Evolutionary conservation across 352 stramenopile genomes (phyloP).

Genomic region (Hyaloperonospora brassicae): DNA sequence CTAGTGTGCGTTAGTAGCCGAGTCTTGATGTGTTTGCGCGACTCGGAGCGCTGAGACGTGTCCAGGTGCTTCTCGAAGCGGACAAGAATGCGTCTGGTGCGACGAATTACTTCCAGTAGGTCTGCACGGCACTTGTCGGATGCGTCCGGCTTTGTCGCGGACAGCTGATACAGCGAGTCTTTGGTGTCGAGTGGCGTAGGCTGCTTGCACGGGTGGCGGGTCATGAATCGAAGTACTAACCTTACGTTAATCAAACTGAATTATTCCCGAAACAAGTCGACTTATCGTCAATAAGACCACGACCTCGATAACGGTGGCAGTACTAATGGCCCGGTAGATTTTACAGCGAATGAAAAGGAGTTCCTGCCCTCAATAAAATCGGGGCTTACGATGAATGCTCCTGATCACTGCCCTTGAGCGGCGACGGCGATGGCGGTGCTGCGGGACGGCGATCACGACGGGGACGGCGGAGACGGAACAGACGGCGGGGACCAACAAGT

Average conservation of each 20-base stretch:
- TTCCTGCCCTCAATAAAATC: neutral
- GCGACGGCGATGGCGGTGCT: neutral
- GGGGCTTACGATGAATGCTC: too few relatives aligned
- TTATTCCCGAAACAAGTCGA: neutral
- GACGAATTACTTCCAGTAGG: neutral
- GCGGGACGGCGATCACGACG: neutral
- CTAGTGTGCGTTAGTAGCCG: neutral
- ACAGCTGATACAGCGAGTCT: too few relatives aligned
- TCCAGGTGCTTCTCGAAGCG: neutral
- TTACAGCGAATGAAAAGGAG: neutral
- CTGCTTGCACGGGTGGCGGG: neutral
- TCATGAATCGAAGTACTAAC: slow-evolving; percentile 4
- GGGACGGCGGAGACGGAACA: neutral
- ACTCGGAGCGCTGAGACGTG: slow-evolving; percentile 1
- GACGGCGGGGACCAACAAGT: neutral
- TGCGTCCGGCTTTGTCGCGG: neutral
- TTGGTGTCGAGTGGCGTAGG: neutral
- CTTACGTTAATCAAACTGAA: neutral
- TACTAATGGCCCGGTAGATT: neutral
- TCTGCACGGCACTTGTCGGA: neutral
- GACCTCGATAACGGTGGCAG: too few relatives aligned
- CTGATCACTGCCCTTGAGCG: neutral
- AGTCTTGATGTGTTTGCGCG: neutral
- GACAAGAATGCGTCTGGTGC: neutral
- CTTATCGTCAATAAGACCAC: neutral